Base-by-base conservation (phyloP, 352 stramenopile genomes). In the Globisporangium echinulatum region DNA sequence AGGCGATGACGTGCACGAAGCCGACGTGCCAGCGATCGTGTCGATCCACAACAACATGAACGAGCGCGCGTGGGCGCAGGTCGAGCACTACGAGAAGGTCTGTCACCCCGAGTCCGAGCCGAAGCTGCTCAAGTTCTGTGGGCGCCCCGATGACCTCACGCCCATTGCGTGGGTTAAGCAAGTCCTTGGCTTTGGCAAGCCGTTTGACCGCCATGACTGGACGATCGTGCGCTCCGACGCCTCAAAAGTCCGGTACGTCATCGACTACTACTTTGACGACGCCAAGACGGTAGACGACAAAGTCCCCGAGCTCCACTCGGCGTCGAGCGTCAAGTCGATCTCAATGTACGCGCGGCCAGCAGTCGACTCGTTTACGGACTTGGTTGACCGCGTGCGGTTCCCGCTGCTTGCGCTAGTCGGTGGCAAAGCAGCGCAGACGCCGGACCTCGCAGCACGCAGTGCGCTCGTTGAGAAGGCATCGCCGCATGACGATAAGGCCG, bases 41-140 rank as follows among this genome's bases (percentile, higher is more conserved):
- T 95, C 96, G 17, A 97, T 99, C 64, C 97, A 99, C 85, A 99
- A 99, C 84, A 98, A 98, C 75, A 99, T 99, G 97, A 99, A 99
- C 80, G 97, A 99, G 75, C 89, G 88, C 44, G 98, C 96, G 5
- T 99, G 97, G 97, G 73, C 76, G 5, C 85, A 98, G 66, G 88
- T 99, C 14, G 82, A 98, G 65, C 85, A 99, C 70, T 99, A 98
- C 94, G 98, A 99, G 64, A 85, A 91, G 56, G 72, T 86, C 10
- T 96, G 82, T 52, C 80, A 94, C 55, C 87, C 85, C 7, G 80
- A 90, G 8, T 73, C 67, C 48, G 68, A 71, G 10, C 88, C 96
- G 1, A 97, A 97, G 67, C 77, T 99, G 61, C 84, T 98, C 44
- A 97, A 97, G 67, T 99, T 99, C 69, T 86, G 88, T 58, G 98